These are phyloP conservation scores for Thelonectria olida DNA, from an alignment of 2,329 filamentous ascomycete species.

Conservation along the genomic window DNA sequence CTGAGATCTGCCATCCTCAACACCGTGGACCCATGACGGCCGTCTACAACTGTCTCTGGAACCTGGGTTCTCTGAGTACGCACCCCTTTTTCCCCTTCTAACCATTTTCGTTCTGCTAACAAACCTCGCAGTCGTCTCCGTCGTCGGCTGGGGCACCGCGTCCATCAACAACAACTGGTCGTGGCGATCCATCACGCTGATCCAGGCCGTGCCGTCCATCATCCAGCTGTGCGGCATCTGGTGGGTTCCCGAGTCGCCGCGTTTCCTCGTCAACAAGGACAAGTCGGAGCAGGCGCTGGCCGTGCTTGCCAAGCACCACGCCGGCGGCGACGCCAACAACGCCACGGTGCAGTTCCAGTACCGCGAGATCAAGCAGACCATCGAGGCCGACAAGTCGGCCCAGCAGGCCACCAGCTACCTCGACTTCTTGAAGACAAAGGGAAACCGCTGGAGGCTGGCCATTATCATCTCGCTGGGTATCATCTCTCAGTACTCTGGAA, in stretches of 20 bases:
- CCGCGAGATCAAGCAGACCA: constrained; percentile 72
- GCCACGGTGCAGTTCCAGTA: constrained; percentile 72
- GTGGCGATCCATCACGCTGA: constrained; percentile 72
- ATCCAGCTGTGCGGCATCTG: constrained; percentile 73
- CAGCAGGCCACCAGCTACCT: constrained; percentile 61
- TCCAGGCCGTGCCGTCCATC: constrained; percentile 69
- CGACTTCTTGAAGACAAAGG: constrained; percentile 69
- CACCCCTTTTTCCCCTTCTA: not conserved
- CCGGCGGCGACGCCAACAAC: constrained; percentile 66
- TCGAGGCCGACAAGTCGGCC: constrained; percentile 63
- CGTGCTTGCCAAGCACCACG: constrained; percentile 71
- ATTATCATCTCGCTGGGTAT: constrained; percentile 71
- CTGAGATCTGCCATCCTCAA: constrained; percentile 74
- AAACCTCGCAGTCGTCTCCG: constrained; percentile 57
- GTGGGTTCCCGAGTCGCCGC: constrained; percentile 73
- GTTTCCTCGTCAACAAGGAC: constrained; percentile 72
- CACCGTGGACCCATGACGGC: constrained; percentile 72
- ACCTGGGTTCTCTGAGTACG: constrained; percentile 60
- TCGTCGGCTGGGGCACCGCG: constrained; percentile 71
- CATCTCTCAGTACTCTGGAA: constrained; percentile 75
- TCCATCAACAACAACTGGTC: constrained; percentile 69
- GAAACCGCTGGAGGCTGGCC: constrained; percentile 71
- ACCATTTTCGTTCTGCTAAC: not conserved
- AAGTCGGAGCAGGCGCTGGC: constrained; percentile 68
- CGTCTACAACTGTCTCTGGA: constrained; percentile 76